These are phyloP conservation scores for Ceratobasidium sp. DNA, from an alignment of 1,284 basidiomycete species.

Conservation along the genomic window DNA sequence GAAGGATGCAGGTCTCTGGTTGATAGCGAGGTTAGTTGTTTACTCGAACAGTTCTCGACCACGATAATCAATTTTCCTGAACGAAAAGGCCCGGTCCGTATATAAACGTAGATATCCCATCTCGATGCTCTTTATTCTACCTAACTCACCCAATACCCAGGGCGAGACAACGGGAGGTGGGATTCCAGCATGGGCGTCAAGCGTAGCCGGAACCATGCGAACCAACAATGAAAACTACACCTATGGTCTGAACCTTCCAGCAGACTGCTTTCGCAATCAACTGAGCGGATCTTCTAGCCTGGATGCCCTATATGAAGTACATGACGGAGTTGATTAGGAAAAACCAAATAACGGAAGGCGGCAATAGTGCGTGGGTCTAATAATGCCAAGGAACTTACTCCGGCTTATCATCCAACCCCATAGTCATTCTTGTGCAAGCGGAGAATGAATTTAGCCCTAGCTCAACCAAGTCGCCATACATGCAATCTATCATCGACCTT, in stretches of 20 bases:
- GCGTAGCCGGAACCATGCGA: slow-evolving; percentile 45
- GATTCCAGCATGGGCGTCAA: slow-evolving; percentile 46
- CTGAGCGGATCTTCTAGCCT: slow-evolving; percentile 37
- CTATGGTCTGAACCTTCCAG: not conserved
- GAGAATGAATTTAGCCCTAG: slow-evolving; percentile 19
- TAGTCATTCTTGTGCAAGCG: slow-evolving; percentile 14
- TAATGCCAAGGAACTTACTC: not conserved
- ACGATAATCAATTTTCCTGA: slow-evolving; percentile 39
- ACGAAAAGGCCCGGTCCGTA: slow-evolving; percentile 45
- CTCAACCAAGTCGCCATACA: slow-evolving; percentile 48
- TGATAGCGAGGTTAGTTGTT: slow-evolving; percentile 11
- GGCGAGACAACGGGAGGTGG: slow-evolving; percentile 46
- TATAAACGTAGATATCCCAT: slow-evolving; percentile 43
- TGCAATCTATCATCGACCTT: slow-evolving; percentile 59
- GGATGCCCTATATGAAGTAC: slow-evolving; percentile 46
- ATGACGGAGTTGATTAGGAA: slow-evolving; percentile 43
- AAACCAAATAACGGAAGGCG: slow-evolving; percentile 45
- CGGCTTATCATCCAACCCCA: not conserved
- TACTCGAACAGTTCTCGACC: too few species aligned
- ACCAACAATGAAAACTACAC: slow-evolving; percentile 42
- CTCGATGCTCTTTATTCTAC: not conserved
- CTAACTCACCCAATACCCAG: not conserved
- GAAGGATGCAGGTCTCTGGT: slow-evolving; percentile 34
- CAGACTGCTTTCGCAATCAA: not conserved
- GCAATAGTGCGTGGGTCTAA: slow-evolving; percentile 10